Conservation (phyloP, 768 basidiomycete species). For the Leccinum truebloodii region DNA sequence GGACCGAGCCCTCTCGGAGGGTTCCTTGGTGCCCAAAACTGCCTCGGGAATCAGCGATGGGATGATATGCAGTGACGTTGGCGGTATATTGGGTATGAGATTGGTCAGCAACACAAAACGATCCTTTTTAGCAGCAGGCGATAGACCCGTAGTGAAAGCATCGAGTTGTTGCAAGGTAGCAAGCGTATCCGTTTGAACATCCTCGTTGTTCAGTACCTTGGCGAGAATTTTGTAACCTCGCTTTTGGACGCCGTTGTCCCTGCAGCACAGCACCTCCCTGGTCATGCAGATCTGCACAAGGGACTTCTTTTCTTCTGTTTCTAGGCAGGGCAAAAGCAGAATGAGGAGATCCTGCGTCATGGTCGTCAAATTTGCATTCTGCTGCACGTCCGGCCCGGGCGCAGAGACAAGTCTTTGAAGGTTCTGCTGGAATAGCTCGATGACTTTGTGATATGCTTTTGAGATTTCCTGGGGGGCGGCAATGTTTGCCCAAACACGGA, state of each 20-base stretch:
- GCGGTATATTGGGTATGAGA: slow-evolving; percentile 67
- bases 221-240: slow-evolving; percentile 89
- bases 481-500: slow-evolving; percentile 83
- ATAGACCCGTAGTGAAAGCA: slow-evolving; percentile 61
- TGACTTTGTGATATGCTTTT: slow-evolving; percentile 80
- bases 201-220: slow-evolving; percentile 65
- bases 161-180: slow-evolving; percentile 65
- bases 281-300: slow-evolving; percentile 74
- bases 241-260: slow-evolving; percentile 91
- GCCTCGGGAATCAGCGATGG: slow-evolving; percentile 91
- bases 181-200: slow-evolving; percentile 56
- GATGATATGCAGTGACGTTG: slow-evolving; percentile 77
- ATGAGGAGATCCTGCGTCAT: slow-evolving; percentile 85
- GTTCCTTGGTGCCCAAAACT: slow-evolving; percentile 94
- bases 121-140: slow-evolving; percentile 92
- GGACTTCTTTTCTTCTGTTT: slow-evolving; percentile 54
- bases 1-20: slow-evolving; percentile 86
- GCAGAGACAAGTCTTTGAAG: slow-evolving; percentile 43
- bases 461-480: slow-evolving; percentile 76
- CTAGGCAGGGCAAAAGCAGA: slow-evolving; percentile 77
- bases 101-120: slow-evolving; percentile 74
- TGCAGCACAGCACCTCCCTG: slow-evolving; percentile 65
- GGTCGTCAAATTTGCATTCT: slow-evolving; percentile 48
- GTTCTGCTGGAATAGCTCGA: slow-evolving; percentile 67
- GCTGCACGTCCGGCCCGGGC: slow-evolving; percentile 26